These are phyloP conservation scores for Pythium phragmitis DNA, from an alignment of 352 stramenopile species.

Conservation along the genomic window DNA sequence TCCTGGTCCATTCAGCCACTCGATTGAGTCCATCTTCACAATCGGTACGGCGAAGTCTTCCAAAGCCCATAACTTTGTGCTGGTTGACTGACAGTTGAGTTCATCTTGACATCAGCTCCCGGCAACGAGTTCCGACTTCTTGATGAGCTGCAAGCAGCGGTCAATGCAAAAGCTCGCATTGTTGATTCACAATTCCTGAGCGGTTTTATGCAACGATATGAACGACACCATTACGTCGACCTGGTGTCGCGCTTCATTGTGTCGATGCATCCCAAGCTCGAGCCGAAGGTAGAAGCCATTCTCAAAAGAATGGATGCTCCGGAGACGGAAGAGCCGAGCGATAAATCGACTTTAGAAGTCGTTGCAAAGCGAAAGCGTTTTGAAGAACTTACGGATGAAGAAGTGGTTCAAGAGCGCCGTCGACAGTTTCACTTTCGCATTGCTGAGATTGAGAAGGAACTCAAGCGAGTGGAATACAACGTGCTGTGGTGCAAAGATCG, in stretches of 20 bases:
- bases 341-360: not conserved
- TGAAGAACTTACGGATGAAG: conserved; percentile 49
- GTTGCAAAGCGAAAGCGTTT: conserved; percentile 30
- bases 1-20: conserved; percentile 43
- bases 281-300: conserved; percentile 52
- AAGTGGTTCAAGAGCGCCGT: conserved; percentile 52
- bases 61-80: not conserved
- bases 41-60: conserved; percentile 39
- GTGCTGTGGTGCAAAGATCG: conserved; percentile 74
- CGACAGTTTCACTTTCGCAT: conserved; percentile 80
- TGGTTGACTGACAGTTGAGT: not conserved
- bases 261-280: conserved; percentile 45
- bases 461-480: conserved; percentile 73
- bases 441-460: conserved; percentile 46
- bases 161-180: conserved; percentile 62
- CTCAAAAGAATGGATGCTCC: conserved; percentile 23
- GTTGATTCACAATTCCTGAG: conserved; percentile 81
- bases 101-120: conserved; percentile 31
- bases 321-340: conserved; percentile 4
- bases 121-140: conserved; percentile 67
- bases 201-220: conserved; percentile 81
- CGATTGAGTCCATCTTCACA: conserved; percentile 59
- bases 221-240: conserved; percentile 64
- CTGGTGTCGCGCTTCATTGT: conserved; percentile 70
- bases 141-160: conserved; percentile 76